Evolutionary conservation across 352 stramenopile genomes (phyloP).

Genomic region (Peronosclerospora sorghi): DNA sequence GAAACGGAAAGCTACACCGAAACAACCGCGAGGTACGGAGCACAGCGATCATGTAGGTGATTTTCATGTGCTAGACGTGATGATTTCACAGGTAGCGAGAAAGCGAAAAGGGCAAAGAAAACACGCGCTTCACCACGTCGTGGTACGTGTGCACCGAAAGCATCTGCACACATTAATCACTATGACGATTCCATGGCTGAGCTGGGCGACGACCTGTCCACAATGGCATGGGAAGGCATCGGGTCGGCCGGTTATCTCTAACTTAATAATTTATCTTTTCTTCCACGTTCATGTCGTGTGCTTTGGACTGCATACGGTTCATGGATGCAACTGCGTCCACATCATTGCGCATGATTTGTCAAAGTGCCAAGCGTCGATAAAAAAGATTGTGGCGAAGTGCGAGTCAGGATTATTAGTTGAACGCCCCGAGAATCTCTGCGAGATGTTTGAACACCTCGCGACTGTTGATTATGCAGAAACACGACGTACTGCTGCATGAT

Average conservation of each 20-base stretch:
- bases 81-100: slow-evolving; percentile 9
- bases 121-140: slow-evolving; percentile 14
- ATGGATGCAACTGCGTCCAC: slow-evolving; percentile 35
- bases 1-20: slow-evolving; percentile 15
- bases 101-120: slow-evolving; percentile 18
- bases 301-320: not conserved
- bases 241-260: slow-evolving; percentile 54
- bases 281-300: not conserved
- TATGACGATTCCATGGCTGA: slow-evolving; percentile 42
- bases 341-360: too few relatives aligned
- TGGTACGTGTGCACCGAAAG: slow-evolving; percentile 19
- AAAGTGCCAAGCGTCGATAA: too few relatives aligned
- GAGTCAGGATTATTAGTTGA: slow-evolving; percentile 84
- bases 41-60: not conserved
- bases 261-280: slow-evolving; percentile 12
- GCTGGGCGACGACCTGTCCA: slow-evolving; percentile 43
- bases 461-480: slow-evolving; percentile 75
- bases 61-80: not conserved
- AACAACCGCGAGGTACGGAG: slow-evolving; percentile 18
- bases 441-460: slow-evolving; percentile 84
- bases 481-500: slow-evolving; percentile 32
- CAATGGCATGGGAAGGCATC: slow-evolving; percentile 64
- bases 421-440: slow-evolving; percentile 68
- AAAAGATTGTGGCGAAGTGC: slow-evolving; percentile 74
- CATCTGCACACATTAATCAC: slow-evolving; percentile 31